Percentiles rank a stretch among this genome's conserved stretches.
Evolutionary conservation across 179 eudicot species (phyloP).

Genomic region (Amaranthus tricolor): DNA sequence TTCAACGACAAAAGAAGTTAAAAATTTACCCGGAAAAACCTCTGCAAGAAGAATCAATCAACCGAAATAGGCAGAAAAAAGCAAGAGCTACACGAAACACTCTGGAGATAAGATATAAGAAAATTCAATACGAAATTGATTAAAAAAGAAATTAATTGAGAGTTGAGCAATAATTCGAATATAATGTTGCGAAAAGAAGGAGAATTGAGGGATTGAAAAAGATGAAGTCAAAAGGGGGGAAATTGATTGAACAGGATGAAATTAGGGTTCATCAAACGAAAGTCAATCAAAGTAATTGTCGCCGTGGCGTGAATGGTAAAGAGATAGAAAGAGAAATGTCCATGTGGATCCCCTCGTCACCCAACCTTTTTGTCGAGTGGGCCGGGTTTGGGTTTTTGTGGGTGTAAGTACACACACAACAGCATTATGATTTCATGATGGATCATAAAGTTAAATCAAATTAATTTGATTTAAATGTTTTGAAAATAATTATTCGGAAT

Average conservation of each 20-base stretch:
- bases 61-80: not conserved
- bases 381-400: no score
- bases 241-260: slow-evolving; percentile 19
- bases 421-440: no score
- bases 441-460: no score
- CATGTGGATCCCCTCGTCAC: not conserved
- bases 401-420: no score
- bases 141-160: not conserved
- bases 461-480: no score
- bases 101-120: not conserved
- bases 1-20: not conserved
- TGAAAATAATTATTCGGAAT: no score
- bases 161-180: not conserved
- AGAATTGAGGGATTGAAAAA: slow-evolving; percentile 3
- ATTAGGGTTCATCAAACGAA: slow-evolving; percentile 20
- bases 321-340: not conserved
- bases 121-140: not conserved
- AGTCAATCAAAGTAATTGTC: slow-evolving; percentile 27
- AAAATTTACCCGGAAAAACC: slow-evolving; percentile 12
- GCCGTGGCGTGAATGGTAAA: slow-evolving; percentile 33
- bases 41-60: not conserved
- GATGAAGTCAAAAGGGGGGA: slow-evolving; percentile 6
- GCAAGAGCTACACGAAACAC: not conserved
- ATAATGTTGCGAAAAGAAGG: not conserved
- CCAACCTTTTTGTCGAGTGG: no score